phyloP scores from a whole-genome alignment of 345 rosid species.

The Draba incana region DNA sequence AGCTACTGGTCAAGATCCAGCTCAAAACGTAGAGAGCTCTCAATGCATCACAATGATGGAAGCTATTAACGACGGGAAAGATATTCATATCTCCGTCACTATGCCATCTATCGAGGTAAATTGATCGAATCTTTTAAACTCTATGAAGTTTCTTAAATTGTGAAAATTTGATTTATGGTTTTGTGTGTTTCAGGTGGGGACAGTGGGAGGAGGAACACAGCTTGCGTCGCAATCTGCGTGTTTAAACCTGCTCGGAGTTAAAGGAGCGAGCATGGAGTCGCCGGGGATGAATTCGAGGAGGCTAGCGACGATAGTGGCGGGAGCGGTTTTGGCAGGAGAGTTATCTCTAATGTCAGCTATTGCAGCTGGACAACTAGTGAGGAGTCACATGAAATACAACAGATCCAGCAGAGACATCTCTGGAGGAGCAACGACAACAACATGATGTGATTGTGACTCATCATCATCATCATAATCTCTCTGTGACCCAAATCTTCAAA shows the following conservation, averaged over 20 bases:
- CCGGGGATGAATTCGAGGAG: constrained; percentile 77
- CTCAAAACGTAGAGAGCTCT: constrained; percentile 88
- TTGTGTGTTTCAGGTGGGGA: constrained; percentile 59
- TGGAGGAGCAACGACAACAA: constrained; percentile 28
- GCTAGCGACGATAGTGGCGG: constrained; percentile 75
- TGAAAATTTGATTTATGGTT: not conserved
- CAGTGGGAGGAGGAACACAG: constrained; percentile 93
- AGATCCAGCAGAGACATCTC: constrained; percentile 75
- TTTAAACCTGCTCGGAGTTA: constrained; percentile 74
- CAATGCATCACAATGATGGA: constrained; percentile 96
- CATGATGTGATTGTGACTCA: constrained; percentile 19
- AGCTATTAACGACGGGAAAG: constrained; percentile 77
- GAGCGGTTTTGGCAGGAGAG: constrained; percentile 82
- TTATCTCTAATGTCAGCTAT: constrained; percentile 89
- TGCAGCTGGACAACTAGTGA: constrained; percentile 86
- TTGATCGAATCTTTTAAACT: not conserved
- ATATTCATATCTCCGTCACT: constrained; percentile 77
- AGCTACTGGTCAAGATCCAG: constrained; percentile 95
- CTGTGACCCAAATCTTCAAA: constrained; percentile 12
- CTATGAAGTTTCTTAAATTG: too few species aligned
- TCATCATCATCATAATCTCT: constrained; percentile 5
- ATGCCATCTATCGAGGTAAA: constrained; percentile 87
- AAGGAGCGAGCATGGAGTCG: constrained; percentile 67
- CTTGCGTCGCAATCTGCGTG: constrained; percentile 90
- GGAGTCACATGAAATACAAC: constrained; percentile 91